Conservation (phyloP, 352 stramenopile genomes). For the Globisporangium spinosum region DNA sequence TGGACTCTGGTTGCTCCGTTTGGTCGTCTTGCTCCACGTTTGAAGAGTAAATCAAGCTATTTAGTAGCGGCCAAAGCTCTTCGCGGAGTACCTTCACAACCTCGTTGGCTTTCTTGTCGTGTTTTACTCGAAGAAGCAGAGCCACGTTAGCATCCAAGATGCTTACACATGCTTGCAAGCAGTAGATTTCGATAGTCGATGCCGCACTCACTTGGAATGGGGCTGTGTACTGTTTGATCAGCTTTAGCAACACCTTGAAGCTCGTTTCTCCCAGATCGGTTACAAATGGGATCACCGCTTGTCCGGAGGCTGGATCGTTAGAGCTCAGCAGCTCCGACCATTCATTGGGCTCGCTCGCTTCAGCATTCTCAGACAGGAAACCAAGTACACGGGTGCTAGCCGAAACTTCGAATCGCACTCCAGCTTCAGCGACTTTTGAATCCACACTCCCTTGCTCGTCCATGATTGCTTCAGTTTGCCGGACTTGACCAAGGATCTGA, state of each 20-base stretch:
- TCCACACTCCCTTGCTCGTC: neutral
- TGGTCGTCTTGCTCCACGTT: neutral
- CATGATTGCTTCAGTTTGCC: neutral
- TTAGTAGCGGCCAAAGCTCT: constrained; percentile 28
- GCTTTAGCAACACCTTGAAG: constrained; percentile 30
- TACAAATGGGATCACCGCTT: constrained; percentile 34
- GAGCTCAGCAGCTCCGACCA: constrained; percentile 5
- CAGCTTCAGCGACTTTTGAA: neutral
- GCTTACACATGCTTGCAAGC: constrained; percentile 41
- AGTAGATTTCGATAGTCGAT: constrained; percentile 23
- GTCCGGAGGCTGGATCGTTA: neutral
- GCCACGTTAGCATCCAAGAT: constrained; percentile 39
- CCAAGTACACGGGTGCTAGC: constrained; percentile 29
- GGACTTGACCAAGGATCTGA: constrained; percentile 8
- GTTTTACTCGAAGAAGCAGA: constrained; percentile 22
- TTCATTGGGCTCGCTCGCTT: constrained; percentile 22
- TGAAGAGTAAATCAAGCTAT: constrained; percentile 34
- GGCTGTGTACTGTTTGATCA: constrained; percentile 30
- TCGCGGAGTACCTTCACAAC: constrained; percentile 24
- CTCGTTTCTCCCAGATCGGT: constrained; percentile 34
- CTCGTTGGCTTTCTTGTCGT: constrained; percentile 13
- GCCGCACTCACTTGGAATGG: constrained; percentile 27
- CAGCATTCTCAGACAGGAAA: constrained; percentile 40
- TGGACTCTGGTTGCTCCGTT: neutral
- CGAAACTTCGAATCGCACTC: constrained; percentile 10